Percentiles rank a stretch among this genome's conserved stretches.
Evolutionary conservation across 2,329 filamentous ascomycete species (phyloP).

Genomic region (Metarhizium robertsii): DNA sequence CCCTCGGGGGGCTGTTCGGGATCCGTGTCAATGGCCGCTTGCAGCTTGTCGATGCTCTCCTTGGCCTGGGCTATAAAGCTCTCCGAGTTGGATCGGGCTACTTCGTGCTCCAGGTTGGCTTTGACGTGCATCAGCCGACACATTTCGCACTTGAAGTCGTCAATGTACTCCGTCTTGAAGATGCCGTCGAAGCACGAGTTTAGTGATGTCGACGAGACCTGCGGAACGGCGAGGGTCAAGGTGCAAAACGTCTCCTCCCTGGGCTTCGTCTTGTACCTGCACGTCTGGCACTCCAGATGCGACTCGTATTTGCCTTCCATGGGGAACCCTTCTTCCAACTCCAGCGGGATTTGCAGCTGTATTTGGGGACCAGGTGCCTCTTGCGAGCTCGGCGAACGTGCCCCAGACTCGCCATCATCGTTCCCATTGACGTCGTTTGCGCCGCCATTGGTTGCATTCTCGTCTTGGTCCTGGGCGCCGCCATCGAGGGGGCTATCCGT

Average conservation of each 20-base stretch:
- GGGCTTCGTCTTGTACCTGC: constrained; percentile 80
- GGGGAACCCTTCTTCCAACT: constrained; percentile 68
- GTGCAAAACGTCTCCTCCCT: constrained; percentile 82
- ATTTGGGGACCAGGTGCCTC: neutral
- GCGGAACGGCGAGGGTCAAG: constrained; percentile 83
- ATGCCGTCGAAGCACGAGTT: constrained; percentile 87
- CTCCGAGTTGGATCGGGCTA: constrained; percentile 44
- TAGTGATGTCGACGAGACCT: constrained; percentile 69
- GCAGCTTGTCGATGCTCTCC: constrained; percentile 54
- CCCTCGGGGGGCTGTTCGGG: constrained; percentile 69
- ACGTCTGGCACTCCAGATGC: constrained; percentile 88
- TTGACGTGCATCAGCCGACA: constrained; percentile 80
- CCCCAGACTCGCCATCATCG: neutral
- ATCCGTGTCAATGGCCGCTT: constrained; percentile 63
- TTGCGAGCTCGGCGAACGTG: neutral
- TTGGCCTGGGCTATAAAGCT: constrained; percentile 41
- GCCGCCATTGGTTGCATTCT: constrained; percentile 10
- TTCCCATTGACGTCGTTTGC: constrained; percentile 4
- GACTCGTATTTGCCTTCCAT: constrained; percentile 88
- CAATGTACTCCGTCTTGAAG: constrained; percentile 91
- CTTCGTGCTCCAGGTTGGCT: constrained; percentile 50
- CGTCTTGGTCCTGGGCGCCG: neutral
- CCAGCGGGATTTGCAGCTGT: constrained; percentile 18
- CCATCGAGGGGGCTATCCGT: neutral
- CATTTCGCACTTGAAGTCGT: constrained; percentile 92